A percentile compares a stretch with the other conserved stretches of the same genome.
These are phyloP conservation scores for Allantophomopsis lycopodina DNA, from an alignment of 2,329 filamentous ascomycete species.

Conservation along the genomic window DNA sequence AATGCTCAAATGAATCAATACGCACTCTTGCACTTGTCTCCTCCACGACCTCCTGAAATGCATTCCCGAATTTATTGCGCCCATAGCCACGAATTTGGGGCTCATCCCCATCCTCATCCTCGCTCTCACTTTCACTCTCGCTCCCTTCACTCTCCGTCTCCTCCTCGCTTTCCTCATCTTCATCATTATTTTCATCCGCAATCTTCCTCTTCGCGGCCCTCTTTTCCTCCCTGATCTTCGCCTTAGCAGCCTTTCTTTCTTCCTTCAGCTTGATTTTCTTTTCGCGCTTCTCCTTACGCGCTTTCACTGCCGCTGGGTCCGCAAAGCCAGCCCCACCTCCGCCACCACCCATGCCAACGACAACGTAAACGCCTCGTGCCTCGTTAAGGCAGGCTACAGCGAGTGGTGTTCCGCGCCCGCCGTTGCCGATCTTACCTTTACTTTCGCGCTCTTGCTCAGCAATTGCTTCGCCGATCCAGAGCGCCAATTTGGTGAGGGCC, in stretches of 20 bases:
- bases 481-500: conserved; percentile 80
- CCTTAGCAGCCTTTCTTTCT: conserved; percentile 39
- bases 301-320: conserved; percentile 51
- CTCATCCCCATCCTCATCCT: conserved; percentile 41
- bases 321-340: conserved; percentile 58
- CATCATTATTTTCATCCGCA: conserved; percentile 30
- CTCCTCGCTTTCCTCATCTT: conserved; percentile 31
- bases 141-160: conserved; percentile 37
- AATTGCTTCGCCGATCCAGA: conserved; percentile 90
- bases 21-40: conserved; percentile 82
- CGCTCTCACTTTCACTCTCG: conserved; percentile 27
- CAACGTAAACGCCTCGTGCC: conserved; percentile 72
- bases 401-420: conserved; percentile 65
- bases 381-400: conserved; percentile 88
- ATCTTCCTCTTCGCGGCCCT: conserved; percentile 40
- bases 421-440: conserved; percentile 53
- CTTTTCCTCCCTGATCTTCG: conserved; percentile 46
- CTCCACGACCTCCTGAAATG: conserved; percentile 87
- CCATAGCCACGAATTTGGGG: conserved; percentile 52
- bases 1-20: conserved; percentile 95
- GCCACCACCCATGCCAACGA: conserved; percentile 85
- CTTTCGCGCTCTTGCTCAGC: conserved; percentile 73
- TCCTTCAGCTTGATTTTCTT: conserved; percentile 49
- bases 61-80: conserved; percentile 81
- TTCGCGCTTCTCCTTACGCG: conserved; percentile 47